Percentiles rank a stretch among this genome's conserved stretches.
Conservation (phyloP, 108 stramenopile species). For the Chaetoceros tenuissimus region DNA sequence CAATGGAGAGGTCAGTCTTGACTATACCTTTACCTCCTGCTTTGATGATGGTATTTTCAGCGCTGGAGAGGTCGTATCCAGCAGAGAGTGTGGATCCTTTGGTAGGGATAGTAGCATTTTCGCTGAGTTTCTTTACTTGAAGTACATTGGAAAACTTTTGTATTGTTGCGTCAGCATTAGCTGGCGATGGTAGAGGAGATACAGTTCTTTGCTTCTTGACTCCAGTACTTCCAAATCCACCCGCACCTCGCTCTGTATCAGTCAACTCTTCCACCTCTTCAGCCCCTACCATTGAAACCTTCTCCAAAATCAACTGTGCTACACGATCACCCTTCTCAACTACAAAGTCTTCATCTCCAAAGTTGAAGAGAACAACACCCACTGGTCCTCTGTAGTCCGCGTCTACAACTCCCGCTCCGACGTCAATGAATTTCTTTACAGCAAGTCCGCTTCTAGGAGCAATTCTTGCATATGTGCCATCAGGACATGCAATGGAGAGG, state of each 20-base stretch:
- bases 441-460: slow-evolving; percentile 89
- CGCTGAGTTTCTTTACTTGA: slow-evolving; percentile 56
- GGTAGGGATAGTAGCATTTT: slow-evolving; percentile 55
- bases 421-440: slow-evolving; percentile 92
- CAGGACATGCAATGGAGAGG: slow-evolving; percentile 86
- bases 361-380: slow-evolving; percentile 97
- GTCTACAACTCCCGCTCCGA: slow-evolving; percentile 97
- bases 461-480: slow-evolving; percentile 91
- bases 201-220: slow-evolving; percentile 30
- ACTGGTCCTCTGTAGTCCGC: slow-evolving; percentile 97
- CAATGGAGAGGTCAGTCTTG: slow-evolving; percentile 88
- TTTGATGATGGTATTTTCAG: slow-evolving; percentile 47
- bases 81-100: slow-evolving; percentile 64
- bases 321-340: slow-evolving; percentile 91
- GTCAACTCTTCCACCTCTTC: slow-evolving; percentile 77
- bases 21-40: slow-evolving; percentile 84
- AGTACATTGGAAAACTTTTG: too few species aligned
- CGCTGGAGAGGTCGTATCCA: slow-evolving; percentile 72
- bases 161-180: too few species aligned
- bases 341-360: slow-evolving; percentile 76
- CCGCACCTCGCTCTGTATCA: slow-evolving; percentile 76
- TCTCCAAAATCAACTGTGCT: slow-evolving; percentile 96
- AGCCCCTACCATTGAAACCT: slow-evolving; percentile 76
- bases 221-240: slow-evolving; percentile 90
- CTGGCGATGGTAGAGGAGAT: too few species aligned